Percentiles rank a stretch among this genome's conserved stretches.
phyloP scores from a whole-genome alignment of 164 flowering plant species.

The Litsea cubeba region DNA sequence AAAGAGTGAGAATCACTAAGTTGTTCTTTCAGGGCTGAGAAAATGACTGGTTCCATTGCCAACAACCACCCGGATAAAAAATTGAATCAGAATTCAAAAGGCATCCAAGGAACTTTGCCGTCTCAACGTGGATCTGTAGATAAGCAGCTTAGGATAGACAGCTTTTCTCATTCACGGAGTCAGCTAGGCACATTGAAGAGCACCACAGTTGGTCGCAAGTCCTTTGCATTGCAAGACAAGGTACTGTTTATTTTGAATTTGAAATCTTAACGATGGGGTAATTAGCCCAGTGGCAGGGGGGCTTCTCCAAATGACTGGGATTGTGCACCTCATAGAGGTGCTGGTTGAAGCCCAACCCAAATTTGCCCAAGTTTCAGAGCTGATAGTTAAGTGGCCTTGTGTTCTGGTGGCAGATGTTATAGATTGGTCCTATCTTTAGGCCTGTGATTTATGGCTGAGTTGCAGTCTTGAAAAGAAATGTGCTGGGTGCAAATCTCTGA shows the following conservation, averaged over 20 bases:
- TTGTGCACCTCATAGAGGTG: background rate
- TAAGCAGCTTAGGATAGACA: conserved; percentile 26
- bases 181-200: conserved; percentile 33
- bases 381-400: too few relatives aligned
- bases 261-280: too few relatives aligned
- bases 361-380: too few relatives aligned
- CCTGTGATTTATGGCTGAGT: background rate
- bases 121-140: conserved; percentile 28
- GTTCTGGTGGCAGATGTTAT: too few relatives aligned
- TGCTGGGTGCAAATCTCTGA: background rate
- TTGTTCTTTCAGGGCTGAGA: conserved; percentile 34
- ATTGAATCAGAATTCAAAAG: conserved; percentile 24
- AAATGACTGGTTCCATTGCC: conserved; percentile 13
- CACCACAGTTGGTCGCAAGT: conserved; percentile 52
- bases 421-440: background rate
- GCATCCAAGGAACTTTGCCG: conserved; percentile 23
- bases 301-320: background rate
- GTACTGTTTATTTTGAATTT: conserved; percentile 26
- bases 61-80: conserved; percentile 17
- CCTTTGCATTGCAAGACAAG: conserved; percentile 84
- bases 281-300: too few relatives aligned
- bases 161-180: conserved; percentile 26
- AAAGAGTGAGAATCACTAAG: background rate
- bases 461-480: background rate
- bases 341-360: background rate